Base-by-base conservation (phyloP, 371 early-diverging fungal genomes). In the Mortierella sp. region DNA sequence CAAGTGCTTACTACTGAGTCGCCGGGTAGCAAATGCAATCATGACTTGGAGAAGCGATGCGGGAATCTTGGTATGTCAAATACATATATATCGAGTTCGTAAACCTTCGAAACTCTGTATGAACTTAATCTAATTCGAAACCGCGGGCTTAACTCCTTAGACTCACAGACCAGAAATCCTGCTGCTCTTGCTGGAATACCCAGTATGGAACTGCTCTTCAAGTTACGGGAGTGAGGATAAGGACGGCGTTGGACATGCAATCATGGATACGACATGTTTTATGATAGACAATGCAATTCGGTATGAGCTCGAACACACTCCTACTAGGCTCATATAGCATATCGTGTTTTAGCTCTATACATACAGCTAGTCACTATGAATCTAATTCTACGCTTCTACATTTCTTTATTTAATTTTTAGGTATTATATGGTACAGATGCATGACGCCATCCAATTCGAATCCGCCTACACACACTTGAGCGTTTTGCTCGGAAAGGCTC, bases 41-140 rank as follows among this genome's bases (percentile, higher is more conserved):
- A 87, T 86, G 45, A 65, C 63, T 5, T 83, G 71, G 67, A 83
- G 83, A 48, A 83, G 72, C 36, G 75, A 77, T 58, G 76, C 83
- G 19, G 86, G 88, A 63, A 69, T 87, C 28, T 48, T 87, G 83
- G 89, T 87, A 78, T 55, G 82, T 63, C 21, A 1, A 19, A 36
- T 43, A 48, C 13, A 19, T 48, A 65, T 66, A 9, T 13, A 0
- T n/a, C 10, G 19, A 11, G 19, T 19, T 6, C 48, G 2, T 48
- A 19, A 19, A 19, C 3, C 15, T 13, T 53, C n/a, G 24, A 57
- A 57, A 24, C 24, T 9, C 7, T 24, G 4, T 13, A 59, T 59
- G 41, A 55, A 55, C 24, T 24, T 24, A 55, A 55, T 22, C 45
- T 43, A 21, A 15, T 48, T 4, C 7, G 13, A 22, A 43, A 62